Evolutionary conservation across 1,284 basidiomycete genomes (phyloP).

Genomic region (Athelia sp.): DNA sequence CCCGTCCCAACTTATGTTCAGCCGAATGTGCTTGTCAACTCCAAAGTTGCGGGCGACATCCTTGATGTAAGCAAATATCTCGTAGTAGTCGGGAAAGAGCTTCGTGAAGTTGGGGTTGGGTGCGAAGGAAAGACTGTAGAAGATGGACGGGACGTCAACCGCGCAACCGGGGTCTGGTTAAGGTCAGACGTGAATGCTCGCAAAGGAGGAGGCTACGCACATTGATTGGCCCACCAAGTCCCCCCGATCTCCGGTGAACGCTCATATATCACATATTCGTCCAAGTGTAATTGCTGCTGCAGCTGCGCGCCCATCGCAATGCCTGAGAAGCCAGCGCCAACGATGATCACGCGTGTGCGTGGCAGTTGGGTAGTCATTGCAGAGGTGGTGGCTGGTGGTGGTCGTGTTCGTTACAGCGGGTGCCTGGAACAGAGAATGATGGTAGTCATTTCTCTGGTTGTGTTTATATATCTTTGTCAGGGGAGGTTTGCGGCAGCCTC

Average conservation of each 20-base stretch:
- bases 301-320: neutral
- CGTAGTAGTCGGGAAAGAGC: neutral
- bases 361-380: neutral
- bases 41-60: neutral
- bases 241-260: neutral
- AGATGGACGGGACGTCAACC: neutral
- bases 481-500: too few species aligned
- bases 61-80: neutral
- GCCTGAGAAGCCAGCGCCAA: neutral
- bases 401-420: too few species aligned
- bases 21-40: neutral
- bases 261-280: slow-evolving; percentile 1
- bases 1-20: neutral
- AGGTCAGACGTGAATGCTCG: neutral
- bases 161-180: neutral
- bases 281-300: neutral
- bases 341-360: neutral
- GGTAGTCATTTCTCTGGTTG: too few species aligned
- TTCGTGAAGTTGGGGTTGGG: neutral
- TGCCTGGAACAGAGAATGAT: too few species aligned
- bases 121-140: neutral
- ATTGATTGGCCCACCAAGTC: slow-evolving; percentile 1
- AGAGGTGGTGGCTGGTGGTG: too few species aligned
- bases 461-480: too few species aligned
- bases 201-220: neutral